Percentiles rank a stretch among this genome's conserved stretches.
Conservation (phyloP, 306 rosid species). For the Clitoria ternatea region DNA sequence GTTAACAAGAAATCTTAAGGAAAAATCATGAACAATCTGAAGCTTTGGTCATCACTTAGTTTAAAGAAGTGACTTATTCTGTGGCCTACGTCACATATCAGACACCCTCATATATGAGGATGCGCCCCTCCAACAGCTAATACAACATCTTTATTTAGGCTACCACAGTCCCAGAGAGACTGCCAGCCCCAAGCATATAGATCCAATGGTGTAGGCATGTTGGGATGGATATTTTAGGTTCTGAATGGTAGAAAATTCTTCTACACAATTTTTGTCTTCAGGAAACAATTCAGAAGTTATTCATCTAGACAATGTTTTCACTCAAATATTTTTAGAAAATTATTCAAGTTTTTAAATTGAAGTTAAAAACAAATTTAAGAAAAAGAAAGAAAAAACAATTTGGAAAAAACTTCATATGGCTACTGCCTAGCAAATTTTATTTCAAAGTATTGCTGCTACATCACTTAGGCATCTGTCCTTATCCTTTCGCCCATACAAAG, state of each 20-base stretch:
- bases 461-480: conserved; percentile 1
- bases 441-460: conserved; percentile 14
- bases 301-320: not conserved
- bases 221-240: not conserved
- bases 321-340: not conserved
- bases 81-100: not conserved
- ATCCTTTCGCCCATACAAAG: not conserved
- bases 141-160: not conserved
- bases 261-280: not conserved
- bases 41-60: not conserved
- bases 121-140: not conserved
- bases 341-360: not conserved
- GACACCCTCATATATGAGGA: not conserved
- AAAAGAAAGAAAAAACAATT: not conserved
- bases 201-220: not conserved
- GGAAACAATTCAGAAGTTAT: not conserved
- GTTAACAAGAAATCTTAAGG: not conserved
- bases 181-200: not conserved
- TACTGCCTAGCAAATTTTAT: not conserved
- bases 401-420: not conserved
- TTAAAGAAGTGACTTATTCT: not conserved
- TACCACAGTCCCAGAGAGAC: not conserved
- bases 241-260: not conserved
- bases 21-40: not conserved
- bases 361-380: not conserved